Conservation (phyloP, 768 basidiomycete genomes). For the Lactifluus echinatus region DNA sequence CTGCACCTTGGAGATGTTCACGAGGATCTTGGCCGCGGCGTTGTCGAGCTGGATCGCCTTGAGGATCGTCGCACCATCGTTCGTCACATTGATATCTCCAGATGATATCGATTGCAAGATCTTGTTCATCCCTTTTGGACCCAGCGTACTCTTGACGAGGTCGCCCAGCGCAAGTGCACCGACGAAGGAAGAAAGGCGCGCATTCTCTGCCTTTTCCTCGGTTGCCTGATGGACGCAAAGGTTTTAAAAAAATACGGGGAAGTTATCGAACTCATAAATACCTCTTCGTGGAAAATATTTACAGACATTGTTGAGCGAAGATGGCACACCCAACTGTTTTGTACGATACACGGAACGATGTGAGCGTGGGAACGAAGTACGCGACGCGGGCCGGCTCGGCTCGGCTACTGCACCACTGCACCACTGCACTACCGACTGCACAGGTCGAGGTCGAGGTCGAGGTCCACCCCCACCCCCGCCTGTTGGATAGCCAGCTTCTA, state of each 20-base stretch:
- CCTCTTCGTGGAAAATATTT: conserved; percentile 65
- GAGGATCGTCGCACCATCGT: conserved; percentile 97
- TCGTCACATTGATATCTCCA: conserved; percentile 93
- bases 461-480: too few species aligned
- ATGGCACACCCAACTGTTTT: too few species aligned
- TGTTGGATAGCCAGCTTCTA: too few species aligned
- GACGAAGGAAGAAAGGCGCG: conserved; percentile 95
- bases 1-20: conserved; percentile 99
- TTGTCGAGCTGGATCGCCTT: conserved; percentile 98
- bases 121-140: conserved; percentile 99
- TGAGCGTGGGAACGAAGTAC: too few species aligned
- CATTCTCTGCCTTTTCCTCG: conserved; percentile 96
- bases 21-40: conserved; percentile 96
- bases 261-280: conserved; percentile 20
- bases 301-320: conserved; percentile 41
- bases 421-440: too few species aligned
- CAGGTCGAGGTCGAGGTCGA: too few species aligned
- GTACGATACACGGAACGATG: neutral
- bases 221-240: conserved; percentile 46
- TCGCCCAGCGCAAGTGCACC: conserved; percentile 96
- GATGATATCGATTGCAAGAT: conserved; percentile 88
- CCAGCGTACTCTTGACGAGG: conserved; percentile 96
- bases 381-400: too few species aligned
- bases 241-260: neutral
- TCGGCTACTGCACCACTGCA: too few species aligned